These are phyloP conservation scores for Lithospermum erythrorhizon DNA, from an alignment of 257 asterid genomes.

Conservation along the genomic window DNA sequence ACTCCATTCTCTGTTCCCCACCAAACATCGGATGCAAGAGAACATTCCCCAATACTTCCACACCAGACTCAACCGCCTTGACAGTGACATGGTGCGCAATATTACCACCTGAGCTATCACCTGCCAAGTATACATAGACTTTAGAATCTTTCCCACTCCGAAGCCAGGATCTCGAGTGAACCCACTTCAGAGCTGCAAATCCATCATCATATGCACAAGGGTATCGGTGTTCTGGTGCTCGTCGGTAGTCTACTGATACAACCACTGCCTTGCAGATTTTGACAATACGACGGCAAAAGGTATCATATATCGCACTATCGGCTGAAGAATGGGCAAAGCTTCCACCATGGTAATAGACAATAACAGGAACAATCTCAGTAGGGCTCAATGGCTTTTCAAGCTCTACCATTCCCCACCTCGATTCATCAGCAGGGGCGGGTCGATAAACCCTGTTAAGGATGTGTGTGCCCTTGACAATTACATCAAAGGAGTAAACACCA, in stretches of 20 bases:
- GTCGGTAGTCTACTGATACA: conserved; percentile 33
- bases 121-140: conserved; percentile 29
- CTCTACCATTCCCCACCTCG: conserved; percentile 27
- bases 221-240: conserved; percentile 36
- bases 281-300: conserved; percentile 37
- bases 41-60: conserved; percentile 27
- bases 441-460: conserved; percentile 25
- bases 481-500: conserved; percentile 41
- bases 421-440: conserved; percentile 24
- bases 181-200: conserved; percentile 37
- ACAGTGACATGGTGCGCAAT: conserved; percentile 28
- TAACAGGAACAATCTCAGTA: conserved; percentile 27
- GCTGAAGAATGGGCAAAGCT: conserved; percentile 41
- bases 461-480: conserved; percentile 23
- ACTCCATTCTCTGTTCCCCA: conserved; percentile 27
- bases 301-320: conserved; percentile 37
- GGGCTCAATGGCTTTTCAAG: conserved; percentile 32
- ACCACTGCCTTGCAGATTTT: conserved; percentile 30
- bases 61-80: conserved; percentile 24
- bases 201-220: conserved; percentile 42
- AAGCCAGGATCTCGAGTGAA: conserved; percentile 28
- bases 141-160: conserved; percentile 26
- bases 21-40: conserved; percentile 39
- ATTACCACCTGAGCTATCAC: conserved; percentile 41
- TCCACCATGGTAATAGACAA: conserved; percentile 37